Base-by-base conservation (phyloP, 108 stramenopile genomes). In the Mediolabrus comicus region DNA sequence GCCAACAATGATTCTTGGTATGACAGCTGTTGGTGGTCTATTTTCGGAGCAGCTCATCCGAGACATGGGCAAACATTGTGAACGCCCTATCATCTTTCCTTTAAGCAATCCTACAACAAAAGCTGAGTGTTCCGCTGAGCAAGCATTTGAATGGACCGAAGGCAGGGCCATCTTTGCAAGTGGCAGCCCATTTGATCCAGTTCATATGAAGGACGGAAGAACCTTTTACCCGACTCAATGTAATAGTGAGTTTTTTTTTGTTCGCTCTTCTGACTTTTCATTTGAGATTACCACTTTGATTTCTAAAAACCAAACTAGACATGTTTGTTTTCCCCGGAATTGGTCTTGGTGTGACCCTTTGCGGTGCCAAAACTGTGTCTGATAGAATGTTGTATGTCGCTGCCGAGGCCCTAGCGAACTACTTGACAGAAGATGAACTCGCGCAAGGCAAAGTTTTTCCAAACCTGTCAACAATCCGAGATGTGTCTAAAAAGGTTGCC, bases 61-160 rank as follows among this genome's bases (percentile, higher is more conserved):
- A 60, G 75, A 82, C 24, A 97, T 99, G 96, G 86, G 86, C 4
- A 72, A 68, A 34, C 74, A 87, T 58, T 83, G 79, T 54, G 88
- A 90, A 6, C 59, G 77, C 30, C 99, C 99, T 3, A 85, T 99
- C 62, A 96, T 99, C 36, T 98, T 99, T 64, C 97, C 98, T 4
- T 82, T 99, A 27, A 95, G 93, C 36, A 99, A 99, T 63, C 99
- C 99, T 32, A 99, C 99, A 14, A 86, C 80, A 9, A 95, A 91
- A 63, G 96, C 98, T 17, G 98, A 99, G 71, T 98, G 98, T 66
- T 94, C 98, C 4, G 96, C 98, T 36, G 85, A 88, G 73, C 94
- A 99, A 81, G 99, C 99, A 1, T 97, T 96, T 77, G 84, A 86
- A 83, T 98, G 98, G 97, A 96, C 98, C 4, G 71, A 95, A 17